These are phyloP conservation scores for Camelina hispida DNA, from an alignment of 345 rosid species.

Conservation along the genomic window DNA sequence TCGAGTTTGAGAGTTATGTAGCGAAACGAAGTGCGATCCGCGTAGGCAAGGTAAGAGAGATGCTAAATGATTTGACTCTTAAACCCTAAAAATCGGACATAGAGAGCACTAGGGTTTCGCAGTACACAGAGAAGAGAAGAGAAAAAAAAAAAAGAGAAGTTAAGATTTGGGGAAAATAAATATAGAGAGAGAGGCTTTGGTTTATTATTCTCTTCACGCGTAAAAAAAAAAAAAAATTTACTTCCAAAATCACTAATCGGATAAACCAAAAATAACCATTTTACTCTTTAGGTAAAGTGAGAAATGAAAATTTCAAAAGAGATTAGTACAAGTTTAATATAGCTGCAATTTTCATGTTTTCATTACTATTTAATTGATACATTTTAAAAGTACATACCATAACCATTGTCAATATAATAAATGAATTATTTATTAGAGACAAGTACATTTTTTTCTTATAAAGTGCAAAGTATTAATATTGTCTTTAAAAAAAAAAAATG, in stretches of 20 bases:
- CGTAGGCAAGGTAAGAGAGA: neutral
- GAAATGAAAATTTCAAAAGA: neutral
- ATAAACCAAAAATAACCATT: neutral
- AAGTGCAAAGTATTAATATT: conserved; percentile 1
- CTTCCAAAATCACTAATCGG: neutral
- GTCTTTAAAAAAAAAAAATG: neutral
- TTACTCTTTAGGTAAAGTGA: neutral
- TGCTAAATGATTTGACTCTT: conserved; percentile 5
- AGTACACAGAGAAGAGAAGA: conserved; percentile 29
- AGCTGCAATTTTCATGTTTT: neutral
- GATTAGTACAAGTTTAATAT: neutral
- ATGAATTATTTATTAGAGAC: neutral
- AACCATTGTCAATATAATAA: neutral
- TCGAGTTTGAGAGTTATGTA: neutral
- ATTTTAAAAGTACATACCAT: conserved; percentile 2
- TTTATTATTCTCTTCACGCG: conserved; percentile 41
- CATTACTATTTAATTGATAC: neutral
- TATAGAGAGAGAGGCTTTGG: conserved; percentile 32
- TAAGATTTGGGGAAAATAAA: conserved; percentile 29
- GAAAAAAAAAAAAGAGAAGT: neutral
- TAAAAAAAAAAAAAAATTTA: neutral
- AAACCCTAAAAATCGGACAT: conserved; percentile 39
- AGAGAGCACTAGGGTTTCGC: conserved; percentile 49
- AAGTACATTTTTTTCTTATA: neutral
- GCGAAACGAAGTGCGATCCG: conserved; percentile 6